These are phyloP conservation scores for Backusella parvicylindrica DNA, from an alignment of 192 early-diverging fungal genomes.

Conservation along the genomic window DNA sequence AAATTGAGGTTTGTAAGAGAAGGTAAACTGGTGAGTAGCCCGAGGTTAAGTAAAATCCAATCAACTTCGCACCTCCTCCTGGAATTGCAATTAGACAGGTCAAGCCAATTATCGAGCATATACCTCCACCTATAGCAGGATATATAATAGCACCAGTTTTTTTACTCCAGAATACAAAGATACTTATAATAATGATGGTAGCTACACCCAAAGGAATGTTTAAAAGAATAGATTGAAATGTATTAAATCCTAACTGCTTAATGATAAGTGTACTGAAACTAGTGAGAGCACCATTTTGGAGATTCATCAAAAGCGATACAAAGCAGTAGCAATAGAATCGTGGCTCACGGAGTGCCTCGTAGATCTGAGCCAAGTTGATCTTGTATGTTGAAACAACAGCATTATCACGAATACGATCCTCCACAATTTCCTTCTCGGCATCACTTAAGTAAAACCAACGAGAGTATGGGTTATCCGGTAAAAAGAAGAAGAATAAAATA, in stretches of 20 bases:
- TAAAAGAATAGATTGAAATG: conserved; percentile 10
- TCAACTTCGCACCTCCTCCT: background rate
- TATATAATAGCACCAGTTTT: background rate
- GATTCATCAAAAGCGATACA: conserved; percentile 9
- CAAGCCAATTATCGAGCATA: background rate
- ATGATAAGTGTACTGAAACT: conserved; percentile 10
- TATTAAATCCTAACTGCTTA: background rate
- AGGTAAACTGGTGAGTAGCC: conserved; percentile 3
- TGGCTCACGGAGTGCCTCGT: conserved; percentile 21
- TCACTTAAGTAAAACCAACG: conserved; percentile 8
- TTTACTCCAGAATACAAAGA: background rate
- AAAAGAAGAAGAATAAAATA: conserved; percentile 24
- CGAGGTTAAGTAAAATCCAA: conserved; percentile 12
- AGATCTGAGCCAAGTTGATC: conserved; percentile 13
- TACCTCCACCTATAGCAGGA: background rate
- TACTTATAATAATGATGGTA: background rate
- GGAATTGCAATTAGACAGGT: background rate
- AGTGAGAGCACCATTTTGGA: conserved; percentile 23
- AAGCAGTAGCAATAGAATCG: conserved; percentile 13
- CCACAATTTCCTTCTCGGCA: conserved; percentile 23
- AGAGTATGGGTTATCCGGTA: conserved; percentile 18
- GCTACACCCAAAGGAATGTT: background rate
- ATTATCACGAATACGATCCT: conserved; percentile 26
- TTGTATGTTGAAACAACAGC: conserved; percentile 10
- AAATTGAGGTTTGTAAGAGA: background rate